Base-by-base conservation (phyloP, 306 rosid genomes). In the Cucumis cinereus region DNA sequence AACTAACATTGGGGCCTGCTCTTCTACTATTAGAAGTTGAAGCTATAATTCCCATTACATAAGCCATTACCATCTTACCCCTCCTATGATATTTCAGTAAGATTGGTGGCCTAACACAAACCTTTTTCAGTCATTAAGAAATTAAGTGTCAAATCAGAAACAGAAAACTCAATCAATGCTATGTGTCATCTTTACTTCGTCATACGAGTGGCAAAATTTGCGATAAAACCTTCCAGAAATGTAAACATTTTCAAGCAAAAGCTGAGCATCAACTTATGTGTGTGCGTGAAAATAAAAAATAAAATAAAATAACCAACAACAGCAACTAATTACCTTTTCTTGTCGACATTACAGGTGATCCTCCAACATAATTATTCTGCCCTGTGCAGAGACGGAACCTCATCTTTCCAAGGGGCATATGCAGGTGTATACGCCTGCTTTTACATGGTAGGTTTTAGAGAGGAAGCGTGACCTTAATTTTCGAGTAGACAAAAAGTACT, bases 371-470 rank as follows among this genome's bases (percentile, higher is more conserved):
- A 82, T 83, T 76, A 70, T 52, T 81, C 78, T 74, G 84, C 79
- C 81, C 85, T 74, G 77, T 36, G 74, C 89, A 83, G 73, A 81
- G 86, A 28, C 82, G 80, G 77, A 84, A 79, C 68, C 82, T 84
- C 72, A 74, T 73, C 60, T 87, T 83, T 7, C 82, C 84, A 33
- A 80, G 72, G 19, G 87, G 81, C 75, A 76, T 78, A 67, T 76
- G 85, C 66, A 76, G 87, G 79, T 79, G 83, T 78, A 83, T 73
- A 58, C 79, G 81, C 88, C 99, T 94, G 96, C 77, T 68, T 79
- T 40, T 60, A 68, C 77, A 83, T 47, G 57, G 55, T 57, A 68
- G 36, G 33, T 62, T 40, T 73, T 23, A 73, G 6, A 54, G 19
- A 68, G 41, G 63, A 36, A 57, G 26, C 7, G 10, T 11, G 57